phyloP scores from a whole-genome alignment of 139 green algal species.

The Chlorella sp. region DNA sequence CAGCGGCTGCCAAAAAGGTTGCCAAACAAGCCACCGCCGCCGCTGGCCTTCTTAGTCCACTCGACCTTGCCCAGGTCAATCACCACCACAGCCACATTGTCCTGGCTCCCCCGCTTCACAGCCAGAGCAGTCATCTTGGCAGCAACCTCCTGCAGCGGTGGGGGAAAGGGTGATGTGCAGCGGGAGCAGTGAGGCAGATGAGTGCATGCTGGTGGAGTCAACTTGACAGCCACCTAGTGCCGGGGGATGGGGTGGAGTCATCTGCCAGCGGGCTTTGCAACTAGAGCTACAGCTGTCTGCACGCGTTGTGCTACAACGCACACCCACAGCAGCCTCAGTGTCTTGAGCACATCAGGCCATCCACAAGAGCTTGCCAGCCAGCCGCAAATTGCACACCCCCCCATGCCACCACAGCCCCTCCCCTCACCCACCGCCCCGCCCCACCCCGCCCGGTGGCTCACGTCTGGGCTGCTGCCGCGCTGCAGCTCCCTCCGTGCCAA shows the following conservation, averaged over 20 bases:
- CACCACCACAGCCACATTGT: slow-evolving; percentile 66
- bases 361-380: too few species aligned
- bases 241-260: background rate
- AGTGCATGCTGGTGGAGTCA: background rate
- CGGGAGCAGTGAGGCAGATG: background rate
- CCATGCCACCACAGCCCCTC: background rate
- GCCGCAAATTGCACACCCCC: background rate
- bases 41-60: background rate
- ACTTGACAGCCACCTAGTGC: background rate
- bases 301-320: too few species aligned
- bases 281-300: background rate
- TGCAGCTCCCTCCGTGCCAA: slow-evolving; percentile 51
- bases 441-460: background rate
- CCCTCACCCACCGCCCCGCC: background rate
- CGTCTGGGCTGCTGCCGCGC: slow-evolving; percentile 29
- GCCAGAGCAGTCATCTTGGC: slow-evolving; percentile 49
- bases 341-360: background rate
- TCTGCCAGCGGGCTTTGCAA: background rate
- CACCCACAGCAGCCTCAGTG: background rate
- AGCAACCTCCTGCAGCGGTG: slow-evolving; percentile 41
- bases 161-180: background rate
- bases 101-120: slow-evolving; percentile 40
- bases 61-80: slow-evolving; percentile 53
- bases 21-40: slow-evolving; percentile 28
- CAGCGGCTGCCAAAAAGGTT: slow-evolving; percentile 27